Evolutionary conservation across 2,329 filamentous ascomycete species (phyloP), one percentile per base, ranked within the genome.

Genomic region (Rachicladosporium sp.): DNA sequence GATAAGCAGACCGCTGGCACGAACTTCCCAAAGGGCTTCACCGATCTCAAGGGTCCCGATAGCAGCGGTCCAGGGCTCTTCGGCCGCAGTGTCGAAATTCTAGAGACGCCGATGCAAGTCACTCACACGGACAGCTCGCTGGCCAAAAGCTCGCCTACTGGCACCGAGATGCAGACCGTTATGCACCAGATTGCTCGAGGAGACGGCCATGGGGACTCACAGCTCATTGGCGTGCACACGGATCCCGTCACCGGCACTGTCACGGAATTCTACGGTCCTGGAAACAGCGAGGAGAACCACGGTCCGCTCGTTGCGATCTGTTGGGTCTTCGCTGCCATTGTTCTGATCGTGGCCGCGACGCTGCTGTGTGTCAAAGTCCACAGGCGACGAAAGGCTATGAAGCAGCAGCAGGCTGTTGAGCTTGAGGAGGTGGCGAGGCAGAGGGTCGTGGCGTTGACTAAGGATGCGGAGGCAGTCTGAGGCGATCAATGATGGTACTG

Each of bases 331-430:
- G 34, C 15, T 10, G 34, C 15, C 13, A 35, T 27, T n/a, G 7
- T 27, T 9, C 8, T 23, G n/a, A 27, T 27, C n/a, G n/a, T 27
- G 15, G 10, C 15, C 15, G 21, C 15, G 27, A 10, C 13, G 11
- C 34, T 35, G 10, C 10, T 23, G 3, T 6, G 11, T 35, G 19
- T 12, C 10, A 10, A 23, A 35, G 19, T 27, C 21, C 15, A 35
- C 21, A 35, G 29, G 34, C 19, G 15, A 27, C 21, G 21, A 27
- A 27, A 8, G 34, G 19, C 15, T 9, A 35, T 9, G 34, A 27
- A 19, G 33, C 19, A 35, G 33, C 21, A 9, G 34, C 23, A 15
- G 34, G 34, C 29, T 35, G 12, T 27, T 35, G 34, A 27, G 34
- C 34, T 35, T 35, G 34, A 35, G 34, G 21, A 27, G 23, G 19